A percentile compares a stretch with the other conserved stretches of the same genome.
These are phyloP conservation scores for Jackrogersella multiformis DNA, from an alignment of 495 filamentous ascomycete species.

Conservation along the genomic window DNA sequence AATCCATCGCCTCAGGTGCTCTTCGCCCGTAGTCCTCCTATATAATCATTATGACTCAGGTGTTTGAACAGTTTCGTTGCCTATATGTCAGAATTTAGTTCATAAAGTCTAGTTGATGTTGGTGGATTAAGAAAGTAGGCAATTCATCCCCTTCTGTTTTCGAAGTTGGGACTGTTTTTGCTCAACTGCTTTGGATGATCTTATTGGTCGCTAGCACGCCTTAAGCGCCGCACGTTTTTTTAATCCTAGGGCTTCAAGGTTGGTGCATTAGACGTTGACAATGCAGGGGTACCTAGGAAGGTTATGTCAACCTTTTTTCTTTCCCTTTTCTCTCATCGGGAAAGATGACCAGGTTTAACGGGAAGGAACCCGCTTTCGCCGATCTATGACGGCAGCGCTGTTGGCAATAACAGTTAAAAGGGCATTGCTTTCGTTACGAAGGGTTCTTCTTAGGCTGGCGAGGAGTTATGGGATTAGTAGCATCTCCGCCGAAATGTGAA, in stretches of 20 bases:
- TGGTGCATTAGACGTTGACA: constrained; percentile 25
- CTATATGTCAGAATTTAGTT: constrained; percentile 23
- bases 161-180: constrained; percentile 22
- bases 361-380: constrained; percentile 35
- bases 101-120: constrained; percentile 4
- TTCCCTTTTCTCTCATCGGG: constrained; percentile 21
- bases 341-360: constrained; percentile 24
- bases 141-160: constrained; percentile 1
- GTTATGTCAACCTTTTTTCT: background rate
- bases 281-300: constrained; percentile 33
- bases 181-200: constrained; percentile 12
- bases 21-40: background rate
- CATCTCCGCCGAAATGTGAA: too few species aligned
- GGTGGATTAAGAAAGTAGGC: constrained; percentile 12
- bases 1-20: constrained; percentile 16
- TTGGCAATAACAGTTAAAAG: constrained; percentile 2
- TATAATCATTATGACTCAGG: constrained; percentile 21
- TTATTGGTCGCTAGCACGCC: constrained; percentile 30
- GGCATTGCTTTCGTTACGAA: constrained; percentile 1
- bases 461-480: background rate
- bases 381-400: constrained; percentile 29
- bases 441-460: background rate
- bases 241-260: constrained; percentile 26
- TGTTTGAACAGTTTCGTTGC: background rate
- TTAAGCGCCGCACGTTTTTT: constrained; percentile 27